Evolutionary conservation across 176 grass and related monocot genomes (phyloP).

Genomic region (Avena insularis): DNA sequence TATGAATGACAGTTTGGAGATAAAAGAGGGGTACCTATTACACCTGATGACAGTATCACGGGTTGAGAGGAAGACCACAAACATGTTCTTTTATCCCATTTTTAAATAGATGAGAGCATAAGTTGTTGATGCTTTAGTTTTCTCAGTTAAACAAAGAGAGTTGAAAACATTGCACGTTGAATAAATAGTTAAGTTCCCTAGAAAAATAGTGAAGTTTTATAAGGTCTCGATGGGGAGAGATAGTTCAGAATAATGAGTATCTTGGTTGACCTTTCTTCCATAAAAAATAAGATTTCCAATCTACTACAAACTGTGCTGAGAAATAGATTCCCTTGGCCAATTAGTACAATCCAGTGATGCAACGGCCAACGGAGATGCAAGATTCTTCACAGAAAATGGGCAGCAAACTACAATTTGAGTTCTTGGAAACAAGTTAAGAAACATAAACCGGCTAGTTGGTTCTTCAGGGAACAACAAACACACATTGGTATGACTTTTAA

Average conservation of each 20-base stretch:
- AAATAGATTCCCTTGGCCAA: constrained; percentile 38
- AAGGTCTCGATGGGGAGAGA: constrained; percentile 21
- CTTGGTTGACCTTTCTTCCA: constrained; percentile 57
- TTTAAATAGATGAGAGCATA: neutral
- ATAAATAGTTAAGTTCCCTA: neutral
- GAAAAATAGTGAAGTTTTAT: constrained; percentile 4
- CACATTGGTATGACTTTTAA: constrained; percentile 41
- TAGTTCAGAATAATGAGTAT: constrained; percentile 34
- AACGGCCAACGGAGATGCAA: constrained; percentile 53
- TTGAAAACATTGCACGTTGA: constrained; percentile 38
- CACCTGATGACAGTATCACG: neutral
- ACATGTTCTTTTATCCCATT: constrained; percentile 13
- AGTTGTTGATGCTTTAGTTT: neutral
- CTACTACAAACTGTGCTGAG: constrained; percentile 31
- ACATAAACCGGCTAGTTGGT: constrained; percentile 40
- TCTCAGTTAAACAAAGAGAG: neutral
- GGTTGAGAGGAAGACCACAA: constrained; percentile 29
- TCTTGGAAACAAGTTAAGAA: constrained; percentile 39
- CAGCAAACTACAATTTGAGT: constrained; percentile 49
- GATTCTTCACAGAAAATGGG: constrained; percentile 51
- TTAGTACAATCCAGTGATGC: constrained; percentile 39
- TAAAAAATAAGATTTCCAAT: constrained; percentile 39
- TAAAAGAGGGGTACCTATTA: neutral
- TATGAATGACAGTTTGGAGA: neutral
- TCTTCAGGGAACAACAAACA: constrained; percentile 31